Conservation (phyloP, 2,329 filamentous ascomycete genomes). For the Colletotrichum shisoi region DNA sequence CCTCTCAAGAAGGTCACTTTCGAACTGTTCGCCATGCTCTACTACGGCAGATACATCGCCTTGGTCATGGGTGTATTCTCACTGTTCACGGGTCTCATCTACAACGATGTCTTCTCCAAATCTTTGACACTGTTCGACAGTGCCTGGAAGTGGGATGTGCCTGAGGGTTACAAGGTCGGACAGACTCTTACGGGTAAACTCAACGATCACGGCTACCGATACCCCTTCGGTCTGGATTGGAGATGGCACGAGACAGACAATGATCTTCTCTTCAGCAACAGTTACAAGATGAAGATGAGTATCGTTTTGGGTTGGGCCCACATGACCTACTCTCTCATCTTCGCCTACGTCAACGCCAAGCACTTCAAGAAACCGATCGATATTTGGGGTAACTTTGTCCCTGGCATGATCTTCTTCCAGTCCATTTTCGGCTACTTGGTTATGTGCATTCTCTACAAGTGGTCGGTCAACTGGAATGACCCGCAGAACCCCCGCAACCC, state of each 20-base stretch:
- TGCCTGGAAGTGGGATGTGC: constrained; percentile 82
- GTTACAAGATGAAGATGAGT: constrained; percentile 99
- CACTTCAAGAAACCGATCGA: constrained; percentile 96
- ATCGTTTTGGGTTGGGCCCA: constrained; percentile 96
- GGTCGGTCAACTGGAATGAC: constrained; percentile 83
- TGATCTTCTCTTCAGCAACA: constrained; percentile 94
- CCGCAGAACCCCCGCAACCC: constrained; percentile 69
- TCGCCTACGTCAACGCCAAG: constrained; percentile 89
- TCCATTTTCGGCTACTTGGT: constrained; percentile 97
- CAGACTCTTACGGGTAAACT: constrained; percentile 72
- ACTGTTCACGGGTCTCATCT: constrained; percentile 94
- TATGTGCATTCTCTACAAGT: constrained; percentile 95
- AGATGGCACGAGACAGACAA: constrained; percentile 97
- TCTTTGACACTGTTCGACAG: constrained; percentile 87
- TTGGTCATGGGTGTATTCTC: constrained; percentile 98
- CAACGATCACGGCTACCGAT: constrained; percentile 76
- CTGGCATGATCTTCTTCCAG: constrained; percentile 99
- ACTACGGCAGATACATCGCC: constrained; percentile 98
- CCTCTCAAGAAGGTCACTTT: constrained; percentile 89
- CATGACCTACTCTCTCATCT: constrained; percentile 97
- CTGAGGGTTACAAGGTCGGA: constrained; percentile 70
- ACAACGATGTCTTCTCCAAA: constrained; percentile 97
- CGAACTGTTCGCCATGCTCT: constrained; percentile 97
- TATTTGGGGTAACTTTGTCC: constrained; percentile 96
- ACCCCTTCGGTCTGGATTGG: constrained; percentile 95